Conservation (phyloP, 768 basidiomycete genomes). For the Lactarius trivialis region DNA sequence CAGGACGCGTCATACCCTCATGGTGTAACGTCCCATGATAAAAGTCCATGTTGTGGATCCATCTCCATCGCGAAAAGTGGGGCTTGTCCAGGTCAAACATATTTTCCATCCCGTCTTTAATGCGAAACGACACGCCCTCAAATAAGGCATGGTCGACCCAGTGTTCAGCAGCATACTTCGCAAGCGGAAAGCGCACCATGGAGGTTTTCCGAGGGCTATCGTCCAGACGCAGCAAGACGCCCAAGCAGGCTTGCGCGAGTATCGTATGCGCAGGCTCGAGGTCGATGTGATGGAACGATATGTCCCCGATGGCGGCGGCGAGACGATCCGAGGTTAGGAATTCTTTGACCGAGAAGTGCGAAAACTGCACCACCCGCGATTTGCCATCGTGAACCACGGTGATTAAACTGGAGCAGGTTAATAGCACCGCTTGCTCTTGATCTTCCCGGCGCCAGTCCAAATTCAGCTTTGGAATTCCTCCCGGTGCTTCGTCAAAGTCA, state of each 20-base stretch:
- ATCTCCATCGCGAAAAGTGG: not conserved
- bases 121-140: not conserved
- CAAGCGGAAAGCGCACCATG: not conserved
- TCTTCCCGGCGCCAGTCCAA: not conserved
- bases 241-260: not conserved
- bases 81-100: not conserved
- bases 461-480: not conserved
- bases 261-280: not conserved
- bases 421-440: not conserved
- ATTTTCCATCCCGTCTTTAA: not conserved
- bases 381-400: not conserved
- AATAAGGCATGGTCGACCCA: not conserved
- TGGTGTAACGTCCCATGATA: too few species aligned
- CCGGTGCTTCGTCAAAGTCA: not conserved
- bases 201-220: not conserved
- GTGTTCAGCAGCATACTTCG: not conserved
- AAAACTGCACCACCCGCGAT: not conserved
- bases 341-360: not conserved
- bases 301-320: not conserved
- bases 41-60: too few species aligned
- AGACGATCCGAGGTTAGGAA: not conserved
- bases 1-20: too few species aligned
- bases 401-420: not conserved
- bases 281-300: not conserved
- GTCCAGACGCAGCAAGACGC: not conserved